Evolutionary conservation across 495 filamentous ascomycete species (phyloP), one percentile per base, ranked within the genome.

Genomic region (Lentithecium fluviatile): DNA sequence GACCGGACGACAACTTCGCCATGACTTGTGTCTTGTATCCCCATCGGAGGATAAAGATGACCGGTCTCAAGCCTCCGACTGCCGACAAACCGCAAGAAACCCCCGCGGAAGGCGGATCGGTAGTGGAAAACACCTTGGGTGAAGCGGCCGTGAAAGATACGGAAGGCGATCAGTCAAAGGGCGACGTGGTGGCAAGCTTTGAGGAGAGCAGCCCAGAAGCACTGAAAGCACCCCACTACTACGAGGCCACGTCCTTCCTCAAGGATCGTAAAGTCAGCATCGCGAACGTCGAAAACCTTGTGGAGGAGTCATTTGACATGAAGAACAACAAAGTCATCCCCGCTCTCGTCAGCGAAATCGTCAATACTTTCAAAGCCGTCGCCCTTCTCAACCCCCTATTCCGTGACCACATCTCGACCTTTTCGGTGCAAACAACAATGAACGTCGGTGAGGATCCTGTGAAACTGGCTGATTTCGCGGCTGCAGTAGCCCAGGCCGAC

Each of bases 361-460:
- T 97, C 66, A 96, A 97, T 69, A 92, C 95, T 6, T 97, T 95
- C 81, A 96, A 96, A 72, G 91, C 97, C 69, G 89, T 99, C 52
- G 95, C 92, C 11, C 86, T 83, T 52, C 79, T 96, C 70, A 99
- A 97, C 74, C 87, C 85, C 45, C 79, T 97, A n/a, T 99, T 99
- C 79, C 83, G 92, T 19, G 95, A 99, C 68, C 94, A 99, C 69
- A 96, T 99, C 37, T 93, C 90, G 0, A 91, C 92, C 1, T 99
- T 97, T 73, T 93, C 92, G 20, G 94, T 95, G 75, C 91, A 96
- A 61, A 95, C 90, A 19, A 85, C 91, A 1, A 92, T 93, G 29
- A 97, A 97, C 70, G 86, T 99, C 48, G 90, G 89, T 66, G 86
- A 96, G 36, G 95, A 99, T 62, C 95, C 95, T 1, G 89, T 86